These are phyloP conservation scores for Claviceps purpurea DNA, from an alignment of 2,329 filamentous ascomycete genomes.

Conservation along the genomic window DNA sequence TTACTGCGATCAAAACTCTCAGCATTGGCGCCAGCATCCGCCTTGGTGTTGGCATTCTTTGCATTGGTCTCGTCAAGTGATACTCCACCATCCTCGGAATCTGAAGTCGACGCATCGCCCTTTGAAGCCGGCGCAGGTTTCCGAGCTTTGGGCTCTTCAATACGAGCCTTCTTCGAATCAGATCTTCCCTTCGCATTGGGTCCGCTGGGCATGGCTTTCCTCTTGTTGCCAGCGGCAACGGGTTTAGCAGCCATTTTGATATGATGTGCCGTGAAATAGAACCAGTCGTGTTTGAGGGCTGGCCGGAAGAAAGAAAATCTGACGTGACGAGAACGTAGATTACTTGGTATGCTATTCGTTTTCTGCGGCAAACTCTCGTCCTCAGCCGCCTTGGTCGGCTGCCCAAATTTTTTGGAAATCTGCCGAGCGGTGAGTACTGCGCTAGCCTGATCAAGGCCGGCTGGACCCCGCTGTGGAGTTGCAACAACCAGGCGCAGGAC, in stretches of 20 bases:
- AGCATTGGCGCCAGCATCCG: conserved; percentile 18
- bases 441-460: conserved; percentile 10
- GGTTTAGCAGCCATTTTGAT: conserved; percentile 34
- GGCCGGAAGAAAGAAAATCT: neutral
- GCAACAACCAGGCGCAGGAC: neutral
- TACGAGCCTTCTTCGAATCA: conserved; percentile 37
- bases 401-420: conserved; percentile 13
- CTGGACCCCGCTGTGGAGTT: conserved; percentile 8
- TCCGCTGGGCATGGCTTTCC: conserved; percentile 35
- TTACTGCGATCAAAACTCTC: conserved; percentile 30
- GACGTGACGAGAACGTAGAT: neutral
- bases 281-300: neutral
- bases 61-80: conserved; percentile 24
- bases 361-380: neutral
- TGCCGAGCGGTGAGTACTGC: conserved; percentile 22
- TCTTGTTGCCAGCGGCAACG: conserved; percentile 36
- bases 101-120: conserved; percentile 30
- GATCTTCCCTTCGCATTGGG: conserved; percentile 24
- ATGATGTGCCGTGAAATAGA: neutral
- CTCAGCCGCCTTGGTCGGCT: neutral
- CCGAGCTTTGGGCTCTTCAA: conserved; percentile 20
- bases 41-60: conserved; percentile 19
- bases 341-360: no score
- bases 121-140: conserved; percentile 15
- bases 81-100: conserved; percentile 37